These are phyloP conservation scores for Salpingoeca rosetta DNA, from an alignment of 78 protist species.

Conservation along the genomic window DNA sequence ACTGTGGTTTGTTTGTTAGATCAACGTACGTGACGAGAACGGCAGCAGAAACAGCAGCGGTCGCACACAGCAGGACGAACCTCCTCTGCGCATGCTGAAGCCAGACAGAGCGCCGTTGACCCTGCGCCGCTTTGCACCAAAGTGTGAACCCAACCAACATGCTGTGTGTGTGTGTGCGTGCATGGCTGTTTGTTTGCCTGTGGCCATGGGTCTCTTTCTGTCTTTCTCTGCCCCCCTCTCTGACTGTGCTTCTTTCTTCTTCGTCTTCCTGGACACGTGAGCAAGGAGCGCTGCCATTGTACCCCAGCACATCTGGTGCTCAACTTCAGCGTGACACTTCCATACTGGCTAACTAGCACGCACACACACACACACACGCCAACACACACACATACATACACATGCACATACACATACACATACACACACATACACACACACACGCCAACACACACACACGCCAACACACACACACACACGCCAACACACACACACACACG, in stretches of 20 bases:
- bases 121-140: slow-evolving; percentile 77
- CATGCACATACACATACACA: no score
- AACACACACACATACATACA: no score
- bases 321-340: not conserved
- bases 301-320: not conserved
- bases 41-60: not conserved
- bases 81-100: slow-evolving; percentile 67
- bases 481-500: no score
- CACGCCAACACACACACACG: no score
- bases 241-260: slow-evolving; percentile 74
- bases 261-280: slow-evolving; percentile 72
- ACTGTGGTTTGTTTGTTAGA: not conserved
- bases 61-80: slow-evolving; percentile 50
- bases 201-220: no score
- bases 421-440: no score
- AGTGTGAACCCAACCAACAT: slow-evolving; percentile 68
- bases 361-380: not conserved
- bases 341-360: not conserved
- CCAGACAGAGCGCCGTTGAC: slow-evolving; percentile 84
- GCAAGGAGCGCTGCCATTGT: slow-evolving; percentile 69
- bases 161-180: slow-evolving; percentile 2
- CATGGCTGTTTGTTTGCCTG: slow-evolving; percentile 3
- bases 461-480: no score
- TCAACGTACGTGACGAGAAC: not conserved
- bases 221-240: no score